These are phyloP conservation scores for Cordyceps sp. DNA, from an alignment of 2,329 filamentous ascomycete species.

Conservation along the genomic window DNA sequence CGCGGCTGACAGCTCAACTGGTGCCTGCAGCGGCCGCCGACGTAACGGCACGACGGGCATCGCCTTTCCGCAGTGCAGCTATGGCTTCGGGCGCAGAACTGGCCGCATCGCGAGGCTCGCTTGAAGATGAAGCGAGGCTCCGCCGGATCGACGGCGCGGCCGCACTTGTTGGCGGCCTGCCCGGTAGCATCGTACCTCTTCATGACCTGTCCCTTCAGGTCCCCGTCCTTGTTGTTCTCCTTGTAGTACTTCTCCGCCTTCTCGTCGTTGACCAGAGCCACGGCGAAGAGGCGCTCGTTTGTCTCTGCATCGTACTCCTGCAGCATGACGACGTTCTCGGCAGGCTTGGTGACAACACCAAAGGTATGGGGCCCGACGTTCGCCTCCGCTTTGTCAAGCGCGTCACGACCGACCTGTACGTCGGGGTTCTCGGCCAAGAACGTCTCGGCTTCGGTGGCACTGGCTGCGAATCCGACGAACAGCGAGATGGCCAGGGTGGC, in stretches of 20 bases:
- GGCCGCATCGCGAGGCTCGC: constrained; percentile 3
- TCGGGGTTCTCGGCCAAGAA: background rate
- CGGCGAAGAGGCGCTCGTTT: background rate
- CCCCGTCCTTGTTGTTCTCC: background rate
- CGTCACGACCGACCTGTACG: background rate
- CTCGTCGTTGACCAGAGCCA: background rate
- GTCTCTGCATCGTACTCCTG: background rate
- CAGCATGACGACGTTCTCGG: background rate
- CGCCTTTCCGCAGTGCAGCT: constrained; percentile 2
- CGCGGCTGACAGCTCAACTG: constrained; percentile 3
- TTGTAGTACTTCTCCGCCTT: background rate
- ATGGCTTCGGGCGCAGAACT: constrained; percentile 2
- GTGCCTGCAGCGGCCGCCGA: constrained; percentile 1
- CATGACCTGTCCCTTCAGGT: background rate
- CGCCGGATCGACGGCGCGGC: background rate
- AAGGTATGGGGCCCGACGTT: background rate
- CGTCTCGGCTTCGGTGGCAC: background rate
- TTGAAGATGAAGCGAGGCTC: constrained; percentile 2
- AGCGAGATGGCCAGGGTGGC: background rate
- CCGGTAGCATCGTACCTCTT: background rate
- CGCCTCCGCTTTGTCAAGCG: background rate
- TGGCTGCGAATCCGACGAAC: background rate
- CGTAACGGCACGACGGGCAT: constrained; percentile 3
- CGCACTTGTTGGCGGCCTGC: background rate
- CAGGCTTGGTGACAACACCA: background rate